Percentiles rank a stretch among this genome's conserved stretches.
phyloP scores from a whole-genome alignment of 768 basidiomycete species.

The Pleurotus platypus region DNA sequence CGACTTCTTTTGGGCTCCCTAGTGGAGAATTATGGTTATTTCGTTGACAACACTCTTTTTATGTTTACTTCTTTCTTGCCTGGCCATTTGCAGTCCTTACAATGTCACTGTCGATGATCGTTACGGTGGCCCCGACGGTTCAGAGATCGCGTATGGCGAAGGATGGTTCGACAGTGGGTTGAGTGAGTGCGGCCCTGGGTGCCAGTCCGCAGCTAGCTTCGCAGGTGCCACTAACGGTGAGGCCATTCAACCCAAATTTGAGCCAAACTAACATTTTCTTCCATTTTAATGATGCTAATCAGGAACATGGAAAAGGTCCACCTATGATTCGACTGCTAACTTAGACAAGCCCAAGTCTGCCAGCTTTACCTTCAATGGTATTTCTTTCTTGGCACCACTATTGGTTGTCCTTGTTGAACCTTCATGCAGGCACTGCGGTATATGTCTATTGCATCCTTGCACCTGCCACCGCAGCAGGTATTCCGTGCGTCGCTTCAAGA shows the following conservation, averaged over 20 bases:
- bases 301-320: not conserved
- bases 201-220: too few relatives aligned
- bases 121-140: not conserved
- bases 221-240: not conserved
- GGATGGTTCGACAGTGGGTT: conserved; percentile 6
- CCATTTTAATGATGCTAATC: not conserved
- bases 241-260: not conserved
- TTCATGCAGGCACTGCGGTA: not conserved
- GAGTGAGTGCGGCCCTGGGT: not conserved
- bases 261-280: not conserved
- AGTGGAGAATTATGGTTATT: conserved; percentile 5
- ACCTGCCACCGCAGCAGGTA: not conserved
- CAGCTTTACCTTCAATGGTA: not conserved
- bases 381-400: not conserved
- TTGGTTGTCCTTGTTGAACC: not conserved
- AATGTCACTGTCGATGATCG: conserved; percentile 3
- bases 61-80: not conserved
- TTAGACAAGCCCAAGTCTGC: not conserved
- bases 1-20: conserved; percentile 1
- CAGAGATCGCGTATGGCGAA: not conserved
- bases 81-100: not conserved
- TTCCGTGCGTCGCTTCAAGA: not conserved
- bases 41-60: conserved; percentile 1
- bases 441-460: not conserved
- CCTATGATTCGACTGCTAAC: not conserved